Base-by-base conservation (phyloP, 2,329 filamentous ascomycete species). In the Gnomoniopsis sp. region DNA sequence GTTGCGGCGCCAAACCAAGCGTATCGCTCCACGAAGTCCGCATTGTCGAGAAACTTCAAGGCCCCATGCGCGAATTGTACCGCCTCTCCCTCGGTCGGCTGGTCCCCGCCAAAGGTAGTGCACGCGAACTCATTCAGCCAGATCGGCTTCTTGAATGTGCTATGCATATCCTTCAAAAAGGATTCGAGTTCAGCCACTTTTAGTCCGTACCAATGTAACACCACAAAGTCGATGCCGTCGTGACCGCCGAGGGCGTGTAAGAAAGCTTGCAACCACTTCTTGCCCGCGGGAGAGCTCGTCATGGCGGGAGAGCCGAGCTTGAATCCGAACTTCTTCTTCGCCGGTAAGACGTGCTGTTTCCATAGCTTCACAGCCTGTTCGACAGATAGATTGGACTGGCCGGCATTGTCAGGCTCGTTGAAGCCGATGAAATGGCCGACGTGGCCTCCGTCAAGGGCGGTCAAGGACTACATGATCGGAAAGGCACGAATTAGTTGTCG, bases 101-200 rank as follows among this genome's bases (percentile, higher is more conserved):
- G 33, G 43, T 41, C 30, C 12, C 49, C 56, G 2, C 56, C 50
- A 10, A 58, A 58, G 8, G 50, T 50, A n/a, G 56, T 58, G 36
- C 56, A 58, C n/a, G 56, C 56, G 33, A 58, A 54, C 34, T 58
- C 56, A 23, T 49, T 58, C 33, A 58, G 56, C 56, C 56, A 54
- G 34, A 58, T 7, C 7, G 56, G 56, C 51, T 54, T 58, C 22
- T 55, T 50, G 36, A 58, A 58, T 0, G 56, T 58, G 33, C 41
- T 49, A 44, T 58, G 56, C 34, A 54, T 54, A 34, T 58, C 56
- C 33, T 49, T 50, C 12, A 54, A 21, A 36, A 54, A 58, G n/a
- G 30, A 19, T 43, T 48, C 41, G 10, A 58, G 56, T 43, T 54
- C 48, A 22, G 49, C 41, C 44, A 55, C 44, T n/a, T 58, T 41